phyloP scores from a whole-genome alignment of 2,329 filamentous ascomycete species.

The Ceratocystis papillata region DNA sequence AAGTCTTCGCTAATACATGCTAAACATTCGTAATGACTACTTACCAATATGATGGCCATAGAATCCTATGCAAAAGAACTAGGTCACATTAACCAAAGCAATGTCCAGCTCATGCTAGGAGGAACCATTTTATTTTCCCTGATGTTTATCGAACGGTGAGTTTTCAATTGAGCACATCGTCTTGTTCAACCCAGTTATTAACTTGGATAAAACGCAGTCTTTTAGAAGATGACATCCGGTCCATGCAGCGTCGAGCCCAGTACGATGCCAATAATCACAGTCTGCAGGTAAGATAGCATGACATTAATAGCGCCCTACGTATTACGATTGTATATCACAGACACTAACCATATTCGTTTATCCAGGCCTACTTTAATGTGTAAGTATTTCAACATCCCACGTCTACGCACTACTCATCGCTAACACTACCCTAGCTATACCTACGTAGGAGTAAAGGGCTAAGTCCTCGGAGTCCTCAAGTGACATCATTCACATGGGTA shows the following conservation, averaged over 20 bases:
- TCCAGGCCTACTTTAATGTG: conserved; percentile 2
- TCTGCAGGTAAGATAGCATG: not conserved
- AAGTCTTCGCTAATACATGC: not conserved
- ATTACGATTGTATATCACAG: not conserved
- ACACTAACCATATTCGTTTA: not conserved
- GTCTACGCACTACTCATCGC: not conserved
- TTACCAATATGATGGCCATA: not conserved
- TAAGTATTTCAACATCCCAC: not conserved
- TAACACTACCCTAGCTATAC: not conserved
- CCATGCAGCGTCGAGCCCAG: not conserved
- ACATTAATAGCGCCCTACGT: not conserved
- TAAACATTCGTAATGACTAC: not conserved
- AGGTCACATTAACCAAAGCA: not conserved
- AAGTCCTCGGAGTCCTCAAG: too few species aligned
- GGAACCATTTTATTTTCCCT: not conserved
- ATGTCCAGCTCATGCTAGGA: not conserved
- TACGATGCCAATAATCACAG: not conserved
- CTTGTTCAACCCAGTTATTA: not conserved
- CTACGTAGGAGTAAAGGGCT: not conserved
- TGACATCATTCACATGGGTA: too few species aligned
- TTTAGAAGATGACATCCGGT: not conserved
- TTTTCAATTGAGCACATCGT: not conserved
- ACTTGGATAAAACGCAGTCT: not conserved
- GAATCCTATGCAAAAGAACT: not conserved
- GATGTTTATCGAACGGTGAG: conserved; percentile 4